Evolutionary conservation across 257 asterid species (phyloP).

Genomic region (Nicotiana knightiana): DNA sequence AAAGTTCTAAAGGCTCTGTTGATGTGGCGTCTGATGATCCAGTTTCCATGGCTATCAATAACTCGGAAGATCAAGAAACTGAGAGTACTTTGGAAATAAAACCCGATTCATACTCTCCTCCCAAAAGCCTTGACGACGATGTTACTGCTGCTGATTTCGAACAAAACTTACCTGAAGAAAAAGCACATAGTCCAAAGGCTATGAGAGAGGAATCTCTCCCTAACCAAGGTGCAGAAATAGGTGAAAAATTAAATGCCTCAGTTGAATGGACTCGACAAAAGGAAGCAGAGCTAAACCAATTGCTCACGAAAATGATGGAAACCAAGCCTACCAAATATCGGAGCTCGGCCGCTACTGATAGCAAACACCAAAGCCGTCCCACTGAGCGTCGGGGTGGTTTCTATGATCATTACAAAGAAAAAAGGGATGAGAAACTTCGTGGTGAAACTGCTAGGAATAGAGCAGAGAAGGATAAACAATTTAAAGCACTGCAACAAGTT

Average conservation of each 20-base stretch:
- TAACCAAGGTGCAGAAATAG: constrained; percentile 29
- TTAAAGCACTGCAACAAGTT: constrained; percentile 38
- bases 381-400: constrained; percentile 58
- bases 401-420: constrained; percentile 61
- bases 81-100: constrained; percentile 27
- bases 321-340: constrained; percentile 60
- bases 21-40: constrained; percentile 33
- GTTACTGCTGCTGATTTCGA: constrained; percentile 29
- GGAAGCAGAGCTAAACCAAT: constrained; percentile 86
- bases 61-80: constrained; percentile 26
- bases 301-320: constrained; percentile 87
- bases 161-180: constrained; percentile 30
- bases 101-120: constrained; percentile 23
- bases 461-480: constrained; percentile 56
- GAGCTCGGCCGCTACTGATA: constrained; percentile 30
- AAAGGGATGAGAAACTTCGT: constrained; percentile 67
- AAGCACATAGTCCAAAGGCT: constrained; percentile 20
- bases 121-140: constrained; percentile 22
- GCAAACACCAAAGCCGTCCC: constrained; percentile 51
- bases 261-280: constrained; percentile 90
- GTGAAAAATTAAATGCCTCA: constrained; percentile 45
- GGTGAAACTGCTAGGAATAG: constrained; percentile 49
- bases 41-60: constrained; percentile 26
- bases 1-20: constrained; percentile 29
- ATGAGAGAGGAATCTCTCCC: constrained; percentile 36